Conservation (phyloP, 1,139 yeast species). For the Taphrina sp. region DNA sequence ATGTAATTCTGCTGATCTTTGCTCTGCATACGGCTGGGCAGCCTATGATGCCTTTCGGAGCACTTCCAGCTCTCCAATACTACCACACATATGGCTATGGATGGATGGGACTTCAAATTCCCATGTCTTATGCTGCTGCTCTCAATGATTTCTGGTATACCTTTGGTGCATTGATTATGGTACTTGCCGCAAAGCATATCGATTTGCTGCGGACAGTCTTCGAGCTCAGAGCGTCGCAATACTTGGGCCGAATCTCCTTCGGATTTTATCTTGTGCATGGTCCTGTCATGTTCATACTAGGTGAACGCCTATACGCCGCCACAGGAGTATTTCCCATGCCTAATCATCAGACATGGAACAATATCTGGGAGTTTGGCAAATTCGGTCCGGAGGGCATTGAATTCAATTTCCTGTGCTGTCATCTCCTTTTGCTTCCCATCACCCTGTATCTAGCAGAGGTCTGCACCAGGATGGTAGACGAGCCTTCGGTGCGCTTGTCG, state of each 20-base stretch:
- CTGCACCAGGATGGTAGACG: conserved; percentile 19
- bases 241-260: conserved; percentile 23
- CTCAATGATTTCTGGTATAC: conserved; percentile 25
- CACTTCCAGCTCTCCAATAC: not conserved
- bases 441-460: conserved; percentile 25
- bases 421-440: conserved; percentile 15
- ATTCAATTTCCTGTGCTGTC: conserved; percentile 22
- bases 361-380: not conserved
- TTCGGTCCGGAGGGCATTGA: conserved; percentile 21
- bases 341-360: conserved; percentile 2
- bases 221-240: conserved; percentile 17
- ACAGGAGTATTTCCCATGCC: conserved; percentile 1
- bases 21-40: conserved; percentile 23
- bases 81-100: conserved; percentile 8
- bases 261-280: conserved; percentile 28
- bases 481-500: conserved; percentile 9
- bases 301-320: conserved; percentile 25
- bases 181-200: conserved; percentile 4
- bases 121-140: not conserved
- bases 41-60: conserved; percentile 14
- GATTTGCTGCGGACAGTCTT: conserved; percentile 3
- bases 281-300: conserved; percentile 17
- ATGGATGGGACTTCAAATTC: conserved; percentile 5
- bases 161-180: conserved; percentile 17
- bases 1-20: not conserved